A percentile compares a stretch with the other conserved stretches of the same genome.
These are phyloP conservation scores for Talaromyces funiculosus DNA, from an alignment of 2,329 filamentous ascomycete species.

Conservation along the genomic window DNA sequence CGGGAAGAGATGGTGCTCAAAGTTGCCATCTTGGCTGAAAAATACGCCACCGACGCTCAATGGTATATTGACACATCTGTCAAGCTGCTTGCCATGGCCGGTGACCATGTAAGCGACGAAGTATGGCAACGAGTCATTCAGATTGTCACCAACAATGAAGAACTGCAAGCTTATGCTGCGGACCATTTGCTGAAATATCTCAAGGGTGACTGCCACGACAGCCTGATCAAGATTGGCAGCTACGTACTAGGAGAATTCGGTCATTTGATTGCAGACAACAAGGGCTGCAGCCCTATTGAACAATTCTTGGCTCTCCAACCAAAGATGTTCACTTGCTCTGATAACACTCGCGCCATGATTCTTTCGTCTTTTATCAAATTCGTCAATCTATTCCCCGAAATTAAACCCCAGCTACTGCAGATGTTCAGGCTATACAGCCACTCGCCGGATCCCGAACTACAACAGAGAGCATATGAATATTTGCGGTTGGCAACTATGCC, in stretches of 20 bases:
- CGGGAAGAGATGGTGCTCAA: conserved; percentile 99
- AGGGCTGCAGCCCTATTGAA: conserved; percentile 91
- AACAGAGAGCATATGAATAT: conserved; percentile 95
- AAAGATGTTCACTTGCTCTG: conserved; percentile 84
- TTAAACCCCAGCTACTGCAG: conserved; percentile 87
- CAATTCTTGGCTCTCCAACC: conserved; percentile 88
- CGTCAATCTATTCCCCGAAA: conserved; percentile 96
- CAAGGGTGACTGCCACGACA: conserved; percentile 93
- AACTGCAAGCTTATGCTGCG: conserved; percentile 92
- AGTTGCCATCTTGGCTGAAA: conserved; percentile 96
- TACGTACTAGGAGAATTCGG: conserved; percentile 97
- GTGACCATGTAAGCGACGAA: conserved; percentile 97
- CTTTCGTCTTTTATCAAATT: conserved; percentile 96
- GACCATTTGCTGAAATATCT: conserved; percentile 89
- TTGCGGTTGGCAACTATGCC: conserved; percentile 76
- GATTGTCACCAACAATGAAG: conserved; percentile 98
- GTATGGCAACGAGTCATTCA: conserved; percentile 99
- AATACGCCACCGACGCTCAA: conserved; percentile 95
- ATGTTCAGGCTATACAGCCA: conserved; percentile 92
- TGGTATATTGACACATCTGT: conserved; percentile 99
- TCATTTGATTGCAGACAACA: conserved; percentile 87
- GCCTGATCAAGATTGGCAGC: conserved; percentile 92
- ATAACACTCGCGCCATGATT: conserved; percentile 86
- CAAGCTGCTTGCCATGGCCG: conserved; percentile 88
- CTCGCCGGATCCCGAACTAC: conserved; percentile 87